Conservation (phyloP, 2,329 filamentous ascomycete genomes). For the Fusarium temperatum region DNA sequence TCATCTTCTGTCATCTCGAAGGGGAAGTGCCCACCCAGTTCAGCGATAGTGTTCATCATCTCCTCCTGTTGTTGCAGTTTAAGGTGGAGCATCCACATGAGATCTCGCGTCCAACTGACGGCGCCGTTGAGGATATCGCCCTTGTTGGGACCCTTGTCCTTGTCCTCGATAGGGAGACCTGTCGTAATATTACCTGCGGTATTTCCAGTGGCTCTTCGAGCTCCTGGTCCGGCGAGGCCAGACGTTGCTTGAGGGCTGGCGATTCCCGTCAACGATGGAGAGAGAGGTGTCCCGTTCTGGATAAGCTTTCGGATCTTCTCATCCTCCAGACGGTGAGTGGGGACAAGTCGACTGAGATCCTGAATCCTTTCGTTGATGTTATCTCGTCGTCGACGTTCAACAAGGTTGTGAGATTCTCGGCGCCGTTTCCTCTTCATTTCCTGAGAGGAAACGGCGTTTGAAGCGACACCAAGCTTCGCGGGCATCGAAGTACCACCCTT, state of each 20-base stretch:
- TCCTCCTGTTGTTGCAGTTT: slow-evolving; percentile 93
- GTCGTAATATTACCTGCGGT: slow-evolving; percentile 85
- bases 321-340: slow-evolving; percentile 90
- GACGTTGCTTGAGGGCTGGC: slow-evolving; percentile 80
- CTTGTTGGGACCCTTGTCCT: slow-evolving; percentile 99
- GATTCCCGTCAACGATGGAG: slow-evolving; percentile 80
- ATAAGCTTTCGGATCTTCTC: slow-evolving; percentile 97
- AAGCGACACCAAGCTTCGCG: slow-evolving; percentile 75
- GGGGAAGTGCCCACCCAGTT: slow-evolving; percentile 78
- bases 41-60: slow-evolving; percentile 77
- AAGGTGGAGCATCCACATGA: slow-evolving; percentile 95
- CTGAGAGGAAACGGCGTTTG: slow-evolving; percentile 74
- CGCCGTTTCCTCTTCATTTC: slow-evolving; percentile 93
- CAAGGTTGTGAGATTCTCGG: slow-evolving; percentile 94
- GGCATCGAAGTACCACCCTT: slow-evolving; percentile 90
- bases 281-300: slow-evolving; percentile 89
- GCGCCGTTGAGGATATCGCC: slow-evolving; percentile 97
- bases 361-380: slow-evolving; percentile 99
- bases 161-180: slow-evolving; percentile 91
- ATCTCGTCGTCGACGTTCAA: slow-evolving; percentile 92
- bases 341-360: slow-evolving; percentile 92
- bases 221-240: slow-evolving; percentile 84
- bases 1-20: slow-evolving; percentile 91
- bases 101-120: slow-evolving; percentile 94
- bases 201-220: slow-evolving; percentile 78